phyloP scores from a whole-genome alignment of 225 moss, liverwort and hornwort species.

The Antitrichia curtipendula region DNA sequence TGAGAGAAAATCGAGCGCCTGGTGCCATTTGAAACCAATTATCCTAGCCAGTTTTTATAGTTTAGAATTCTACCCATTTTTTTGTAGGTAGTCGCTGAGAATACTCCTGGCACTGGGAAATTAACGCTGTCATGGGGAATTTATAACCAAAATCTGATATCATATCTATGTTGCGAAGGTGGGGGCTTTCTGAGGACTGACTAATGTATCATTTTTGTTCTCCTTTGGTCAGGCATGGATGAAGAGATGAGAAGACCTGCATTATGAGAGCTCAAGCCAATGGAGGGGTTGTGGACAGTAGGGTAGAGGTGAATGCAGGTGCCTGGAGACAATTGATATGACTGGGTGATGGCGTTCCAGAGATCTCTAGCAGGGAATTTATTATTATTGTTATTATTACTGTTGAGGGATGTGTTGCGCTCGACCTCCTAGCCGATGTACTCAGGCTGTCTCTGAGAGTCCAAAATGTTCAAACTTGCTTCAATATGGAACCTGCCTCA shows the following conservation, averaged over 20 bases:
- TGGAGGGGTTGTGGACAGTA: background rate
- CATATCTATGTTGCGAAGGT: background rate
- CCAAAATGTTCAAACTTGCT: constrained; percentile 26
- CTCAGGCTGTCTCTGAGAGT: background rate
- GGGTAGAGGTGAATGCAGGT: background rate
- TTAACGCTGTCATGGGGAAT: background rate
- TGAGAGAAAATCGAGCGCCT: background rate
- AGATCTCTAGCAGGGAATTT: background rate
- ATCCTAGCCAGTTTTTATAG: background rate
- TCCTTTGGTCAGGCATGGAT: background rate
- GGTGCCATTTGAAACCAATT: background rate
- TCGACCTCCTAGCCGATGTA: background rate
- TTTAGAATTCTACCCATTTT: background rate
- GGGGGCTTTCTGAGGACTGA: background rate
- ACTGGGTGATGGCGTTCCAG: constrained; percentile 9
- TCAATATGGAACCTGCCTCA: constrained; percentile 39
- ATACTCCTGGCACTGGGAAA: background rate
- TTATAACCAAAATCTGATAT: background rate
- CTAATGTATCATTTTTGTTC: background rate
- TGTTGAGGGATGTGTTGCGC: background rate
- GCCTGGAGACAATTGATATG: background rate
- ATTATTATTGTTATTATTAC: background rate
- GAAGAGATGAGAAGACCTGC: background rate
- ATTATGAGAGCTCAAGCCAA: background rate
- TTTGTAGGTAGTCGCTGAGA: background rate